Conservation (phyloP, 1,139 yeast species). For the Blastobotrys aristatus region DNA sequence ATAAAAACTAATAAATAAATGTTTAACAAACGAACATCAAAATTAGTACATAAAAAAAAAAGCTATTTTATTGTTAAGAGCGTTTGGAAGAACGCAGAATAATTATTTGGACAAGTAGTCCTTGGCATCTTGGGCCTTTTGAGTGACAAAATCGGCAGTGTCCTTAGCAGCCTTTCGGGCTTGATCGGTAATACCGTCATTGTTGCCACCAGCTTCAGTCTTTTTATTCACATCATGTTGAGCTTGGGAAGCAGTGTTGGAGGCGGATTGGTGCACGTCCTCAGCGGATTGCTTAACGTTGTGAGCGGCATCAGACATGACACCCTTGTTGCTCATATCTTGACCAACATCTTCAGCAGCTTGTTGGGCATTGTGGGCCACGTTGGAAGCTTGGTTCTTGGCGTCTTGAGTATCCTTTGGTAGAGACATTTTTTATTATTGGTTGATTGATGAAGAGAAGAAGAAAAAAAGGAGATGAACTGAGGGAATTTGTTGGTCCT, state of each 20-base stretch:
- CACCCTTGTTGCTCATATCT: constrained; percentile 7
- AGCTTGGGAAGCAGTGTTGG: constrained; percentile 2
- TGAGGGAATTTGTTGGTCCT: neutral
- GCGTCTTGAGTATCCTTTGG: constrained; percentile 11
- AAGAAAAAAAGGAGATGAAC: neutral
- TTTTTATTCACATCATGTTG: constrained; percentile 1
- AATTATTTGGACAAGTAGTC: constrained; percentile 7
- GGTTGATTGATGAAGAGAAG: neutral
- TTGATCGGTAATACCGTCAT: constrained; percentile 2
- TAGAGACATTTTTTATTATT: neutral
- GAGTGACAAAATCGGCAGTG: constrained; percentile 5
- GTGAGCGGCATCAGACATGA: constrained; percentile 6
- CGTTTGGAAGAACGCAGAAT: neutral
- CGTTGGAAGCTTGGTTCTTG: constrained; percentile 10
- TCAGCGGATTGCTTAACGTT: constrained; percentile 8
- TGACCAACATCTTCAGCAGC: constrained; percentile 7
- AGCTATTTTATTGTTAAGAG: neutral
- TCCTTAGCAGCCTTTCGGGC: constrained; percentile 4
- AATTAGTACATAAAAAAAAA: neutral
- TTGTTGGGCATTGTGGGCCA: constrained; percentile 7
- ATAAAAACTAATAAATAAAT: neutral
- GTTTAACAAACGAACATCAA: neutral
- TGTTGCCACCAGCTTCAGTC: neutral
- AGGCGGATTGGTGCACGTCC: neutral
- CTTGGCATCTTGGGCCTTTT: constrained; percentile 11